Evolutionary conservation across 2,329 filamentous ascomycete genomes (phyloP), one percentile per base, ranked within the genome.

Genomic region (Cercospora janseana): DNA sequence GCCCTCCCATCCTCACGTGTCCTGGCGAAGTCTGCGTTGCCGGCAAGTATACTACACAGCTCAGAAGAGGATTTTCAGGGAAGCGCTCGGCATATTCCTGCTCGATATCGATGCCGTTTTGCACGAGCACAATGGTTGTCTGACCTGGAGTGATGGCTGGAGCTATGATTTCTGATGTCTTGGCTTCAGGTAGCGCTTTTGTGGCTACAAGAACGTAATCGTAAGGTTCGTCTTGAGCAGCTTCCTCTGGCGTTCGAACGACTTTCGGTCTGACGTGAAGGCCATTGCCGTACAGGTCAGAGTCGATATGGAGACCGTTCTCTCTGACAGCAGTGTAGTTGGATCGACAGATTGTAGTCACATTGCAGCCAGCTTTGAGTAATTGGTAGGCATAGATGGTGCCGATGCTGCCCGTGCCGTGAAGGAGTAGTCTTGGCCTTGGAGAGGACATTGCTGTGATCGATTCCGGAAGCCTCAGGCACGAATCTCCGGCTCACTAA

Each of bases 81-180:
- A 79, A 85, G 0, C 68, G 65, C 0, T 62, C 59, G 0, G 66
- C 60, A 40, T 81, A 82, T 6, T 79, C 75, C 6, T 77, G 72
- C 60, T 85, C 81, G 49, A 82, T 82, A 0, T 72, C 75, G 31
- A 85, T 77, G 0, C 81, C 82, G 56, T 84, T 85, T 54, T 85
- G 81, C 5, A 82, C 73, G 0, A 85, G 73, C 3, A 79, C 78
- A 24, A 84, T 77, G 0, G 76, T 74, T 0, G 79, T 83, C 35
- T 69, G 52, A 2, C 62, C 60, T 0, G 63, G 66, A 1, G 54
- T 60, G 4, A 78, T 65, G 4, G 69, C 74, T 0, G 72, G 68
- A 7, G 59, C 58, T 38, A 78, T 71, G 16, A 68, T 54, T 4
- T 66, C 56, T 2, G 65, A 55, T 5, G 66, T 64, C 2, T 69